These are phyloP conservation scores for Rhododendron henanense DNA, from an alignment of 148 eudicot species.

Conservation along the genomic window DNA sequence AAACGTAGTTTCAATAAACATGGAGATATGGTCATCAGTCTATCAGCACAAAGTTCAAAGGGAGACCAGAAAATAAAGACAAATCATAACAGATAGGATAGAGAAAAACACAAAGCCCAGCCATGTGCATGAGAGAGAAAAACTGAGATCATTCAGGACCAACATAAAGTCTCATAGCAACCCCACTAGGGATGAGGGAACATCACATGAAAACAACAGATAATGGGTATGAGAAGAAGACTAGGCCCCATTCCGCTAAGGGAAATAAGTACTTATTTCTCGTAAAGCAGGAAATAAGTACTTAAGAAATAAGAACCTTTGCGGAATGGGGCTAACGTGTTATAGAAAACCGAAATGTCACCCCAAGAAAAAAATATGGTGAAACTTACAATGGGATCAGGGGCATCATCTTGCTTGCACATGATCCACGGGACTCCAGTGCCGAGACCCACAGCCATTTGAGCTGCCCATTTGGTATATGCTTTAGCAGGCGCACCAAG, in stretches of 20 bases:
- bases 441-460: constrained; percentile 73
- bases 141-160: neutral
- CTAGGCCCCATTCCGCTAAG: no score
- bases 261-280: no score
- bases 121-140: constrained; percentile 34
- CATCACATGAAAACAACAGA: constrained; percentile 14
- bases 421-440: constrained; percentile 98
- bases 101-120: constrained; percentile 8
- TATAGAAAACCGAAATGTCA: neutral
- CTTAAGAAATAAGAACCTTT: no score
- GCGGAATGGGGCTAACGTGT: no score
- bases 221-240: constrained; percentile 14
- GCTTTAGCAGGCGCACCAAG: constrained; percentile 63
- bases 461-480: constrained; percentile 88
- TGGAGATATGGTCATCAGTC: neutral
- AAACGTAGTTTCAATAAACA: neutral
- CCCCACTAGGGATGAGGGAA: constrained; percentile 12
- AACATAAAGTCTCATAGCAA: constrained; percentile 1
- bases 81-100: constrained; percentile 14
- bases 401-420: constrained; percentile 99
- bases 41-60: constrained; percentile 7
- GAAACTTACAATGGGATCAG: constrained; percentile 79
- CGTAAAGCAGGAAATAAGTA: no score
- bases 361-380: neutral
- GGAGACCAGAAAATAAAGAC: neutral